phyloP scores from a whole-genome alignment of 1,139 yeast species.

The Ogataea hybrid region DNA sequence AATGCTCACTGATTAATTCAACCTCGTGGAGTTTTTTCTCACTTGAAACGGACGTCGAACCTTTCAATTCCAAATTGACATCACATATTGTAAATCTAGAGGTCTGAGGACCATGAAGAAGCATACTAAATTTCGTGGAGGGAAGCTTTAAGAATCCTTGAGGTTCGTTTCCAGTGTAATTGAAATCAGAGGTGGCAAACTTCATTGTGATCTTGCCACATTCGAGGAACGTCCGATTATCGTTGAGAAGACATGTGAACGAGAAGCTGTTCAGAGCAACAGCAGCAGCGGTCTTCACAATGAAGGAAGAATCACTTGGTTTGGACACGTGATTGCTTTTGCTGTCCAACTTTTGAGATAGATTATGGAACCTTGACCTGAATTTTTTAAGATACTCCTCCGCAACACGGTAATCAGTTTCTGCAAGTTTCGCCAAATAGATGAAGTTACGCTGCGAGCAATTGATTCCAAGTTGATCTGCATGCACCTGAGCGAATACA shows the following conservation, averaged over 20 bases:
- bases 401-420: constrained; percentile 12
- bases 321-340: background rate
- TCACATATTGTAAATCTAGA: constrained; percentile 36
- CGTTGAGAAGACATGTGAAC: constrained; percentile 13
- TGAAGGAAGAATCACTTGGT: too few relatives aligned
- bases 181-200: constrained; percentile 20
- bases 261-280: constrained; percentile 17
- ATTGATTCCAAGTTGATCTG: constrained; percentile 24
- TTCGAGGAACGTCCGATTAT: constrained; percentile 20
- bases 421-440: constrained; percentile 15
- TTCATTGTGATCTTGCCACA: constrained; percentile 13
- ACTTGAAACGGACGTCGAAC: constrained; percentile 35
- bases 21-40: constrained; percentile 40
- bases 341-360: background rate
- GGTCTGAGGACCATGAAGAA: constrained; percentile 25
- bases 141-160: constrained; percentile 44
- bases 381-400: constrained; percentile 1
- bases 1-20: constrained; percentile 57
- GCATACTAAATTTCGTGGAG: constrained; percentile 36
- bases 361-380: background rate
- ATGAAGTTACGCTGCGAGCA: constrained; percentile 21
- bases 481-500: constrained; percentile 9
- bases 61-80: constrained; percentile 38
- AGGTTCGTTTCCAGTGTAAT: constrained; percentile 25
- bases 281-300: constrained; percentile 10